phyloP scores from a whole-genome alignment of 192 early-diverging fungal genomes.

The Piromyces sp. region DNA sequence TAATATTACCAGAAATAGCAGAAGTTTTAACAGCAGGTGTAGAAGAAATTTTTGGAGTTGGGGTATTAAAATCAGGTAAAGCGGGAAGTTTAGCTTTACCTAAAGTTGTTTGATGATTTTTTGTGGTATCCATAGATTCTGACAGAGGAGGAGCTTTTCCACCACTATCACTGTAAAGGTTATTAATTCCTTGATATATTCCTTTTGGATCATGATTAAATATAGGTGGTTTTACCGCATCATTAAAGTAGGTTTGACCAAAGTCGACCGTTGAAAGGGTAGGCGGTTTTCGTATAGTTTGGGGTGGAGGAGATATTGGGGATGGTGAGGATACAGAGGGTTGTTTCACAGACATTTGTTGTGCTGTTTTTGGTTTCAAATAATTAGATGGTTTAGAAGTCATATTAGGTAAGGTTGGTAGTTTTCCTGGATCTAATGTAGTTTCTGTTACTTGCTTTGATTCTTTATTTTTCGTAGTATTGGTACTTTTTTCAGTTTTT shows the following conservation, averaged over 20 bases:
- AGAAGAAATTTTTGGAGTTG: neutral
- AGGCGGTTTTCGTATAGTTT: neutral
- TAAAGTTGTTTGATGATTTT: neutral
- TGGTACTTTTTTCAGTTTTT: too few relatives aligned
- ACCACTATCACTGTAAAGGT: neutral
- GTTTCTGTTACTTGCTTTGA: too few relatives aligned
- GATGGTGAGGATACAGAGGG: too few relatives aligned
- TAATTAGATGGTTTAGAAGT: neutral
- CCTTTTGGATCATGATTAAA: neutral
- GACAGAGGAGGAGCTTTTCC: neutral
- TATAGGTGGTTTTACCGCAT: neutral
- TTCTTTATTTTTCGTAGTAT: too few relatives aligned
- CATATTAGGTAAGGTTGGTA: neutral
- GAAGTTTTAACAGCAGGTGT: neutral
- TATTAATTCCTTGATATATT: neutral
- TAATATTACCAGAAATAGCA: neutral
- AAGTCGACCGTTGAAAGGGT: too few relatives aligned
- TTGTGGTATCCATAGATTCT: neutral
- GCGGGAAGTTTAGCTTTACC: neutral
- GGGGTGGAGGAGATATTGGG: too few relatives aligned
- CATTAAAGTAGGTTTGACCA: neutral
- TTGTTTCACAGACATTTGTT: neutral
- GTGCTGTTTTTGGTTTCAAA: neutral
- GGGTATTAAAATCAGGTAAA: neutral
- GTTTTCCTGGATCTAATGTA: neutral